Evolutionary conservation across 164 flowering plant genomes (phyloP).

Genomic region (Liriodendron chinense): DNA sequence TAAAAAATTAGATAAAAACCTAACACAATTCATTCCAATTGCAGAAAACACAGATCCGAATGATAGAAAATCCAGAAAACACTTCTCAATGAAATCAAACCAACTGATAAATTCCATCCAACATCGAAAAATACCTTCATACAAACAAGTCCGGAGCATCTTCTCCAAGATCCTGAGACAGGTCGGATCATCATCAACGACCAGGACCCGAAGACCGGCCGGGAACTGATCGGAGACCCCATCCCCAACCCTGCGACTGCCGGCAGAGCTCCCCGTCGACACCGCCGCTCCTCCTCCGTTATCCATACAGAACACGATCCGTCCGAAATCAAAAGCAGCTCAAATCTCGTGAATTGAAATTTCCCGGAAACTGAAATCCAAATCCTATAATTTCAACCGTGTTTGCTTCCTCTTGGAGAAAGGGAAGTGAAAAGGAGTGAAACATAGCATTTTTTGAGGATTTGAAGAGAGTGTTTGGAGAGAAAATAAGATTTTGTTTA

Average conservation of each 20-base stretch:
- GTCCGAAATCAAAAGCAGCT: neutral
- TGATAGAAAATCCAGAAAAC: neutral
- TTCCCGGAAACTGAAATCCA: neutral
- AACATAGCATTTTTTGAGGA: neutral
- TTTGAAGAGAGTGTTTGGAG: neutral
- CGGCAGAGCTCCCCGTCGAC: constrained; percentile 1
- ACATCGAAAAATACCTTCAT: constrained; percentile 39
- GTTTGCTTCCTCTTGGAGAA: neutral
- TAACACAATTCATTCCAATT: neutral
- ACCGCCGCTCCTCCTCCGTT: constrained; percentile 8
- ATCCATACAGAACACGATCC: neutral
- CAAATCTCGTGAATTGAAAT: neutral
- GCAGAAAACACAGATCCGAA: neutral
- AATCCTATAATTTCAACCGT: neutral
- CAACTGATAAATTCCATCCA: neutral
- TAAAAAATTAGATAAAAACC: neutral
- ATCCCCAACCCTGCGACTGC: constrained; percentile 33
- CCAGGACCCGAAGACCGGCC: constrained; percentile 85
- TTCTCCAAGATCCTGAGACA: constrained; percentile 90
- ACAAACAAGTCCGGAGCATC: constrained; percentile 91
- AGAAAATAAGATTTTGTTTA: neutral
- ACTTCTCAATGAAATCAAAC: neutral
- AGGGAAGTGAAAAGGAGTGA: neutral
- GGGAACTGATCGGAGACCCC: constrained; percentile 65
- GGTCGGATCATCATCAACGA: constrained; percentile 93